Base-by-base conservation (phyloP, 495 filamentous ascomycete genomes). In the Penicillium fimorum region DNA sequence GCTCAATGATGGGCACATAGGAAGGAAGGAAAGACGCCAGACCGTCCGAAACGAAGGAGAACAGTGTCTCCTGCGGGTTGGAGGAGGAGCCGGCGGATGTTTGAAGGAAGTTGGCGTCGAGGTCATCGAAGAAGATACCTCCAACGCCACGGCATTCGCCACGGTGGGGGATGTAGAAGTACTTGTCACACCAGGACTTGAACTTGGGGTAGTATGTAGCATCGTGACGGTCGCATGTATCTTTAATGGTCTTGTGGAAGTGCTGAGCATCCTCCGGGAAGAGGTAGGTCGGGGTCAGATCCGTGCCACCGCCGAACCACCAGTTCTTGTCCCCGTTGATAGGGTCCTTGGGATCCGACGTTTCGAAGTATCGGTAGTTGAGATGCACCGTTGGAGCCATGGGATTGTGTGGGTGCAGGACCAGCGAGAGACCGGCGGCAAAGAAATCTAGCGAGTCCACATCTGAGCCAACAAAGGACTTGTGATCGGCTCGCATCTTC, bases 361-460 rank as follows among this genome's bases (percentile, higher is more conserved):
- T 99, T 78, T 99, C 94, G 67, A 99, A 99, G 77, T 99, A 99
- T 4, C 94, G 83, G 79, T 99, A 99, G 78, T 99, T 99, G 57
- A 99, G 80, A 71, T 99, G 94, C 20, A 99, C 92, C 0, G 94
- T 99, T 0, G 94, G 94, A 18, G 92, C 93, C 87, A 95, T 96
- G 25, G 94, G 94, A 73, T 99, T 99, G 33, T 82, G 75, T 7
- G 94, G 94, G 70, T 97, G 94, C 22, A 97, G 76, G 48, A 99
- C 92, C 65, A 97, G 79, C 59, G 91, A 96, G 42, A 99, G 74
- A 3, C 94, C 94, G 1, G 94, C 89, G 18, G 92, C 94, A 70
- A 97, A 99, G 83, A 97, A 99, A 53, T 87, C 87, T 44, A 99
- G 77, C 41, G 82, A 87, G 25, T 93, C 87, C 20, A 85, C 86